These are phyloP conservation scores for Bromus sterilis DNA, from an alignment of 176 grass and related monocot species.

Conservation along the genomic window DNA sequence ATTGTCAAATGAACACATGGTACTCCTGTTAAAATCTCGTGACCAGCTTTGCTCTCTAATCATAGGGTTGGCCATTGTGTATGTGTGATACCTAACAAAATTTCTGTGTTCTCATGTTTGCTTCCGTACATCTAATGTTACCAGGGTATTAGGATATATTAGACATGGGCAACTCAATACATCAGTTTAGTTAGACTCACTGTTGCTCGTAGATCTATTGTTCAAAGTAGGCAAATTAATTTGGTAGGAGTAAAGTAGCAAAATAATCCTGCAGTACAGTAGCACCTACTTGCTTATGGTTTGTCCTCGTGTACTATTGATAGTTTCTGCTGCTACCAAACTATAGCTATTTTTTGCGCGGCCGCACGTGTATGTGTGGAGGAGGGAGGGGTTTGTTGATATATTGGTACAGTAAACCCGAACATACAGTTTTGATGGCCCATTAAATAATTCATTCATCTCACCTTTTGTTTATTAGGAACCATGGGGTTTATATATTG, in stretches of 20 bases:
- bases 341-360: background rate
- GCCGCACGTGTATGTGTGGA: no score
- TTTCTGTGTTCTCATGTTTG: background rate
- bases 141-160: background rate
- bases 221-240: background rate
- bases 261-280: no score
- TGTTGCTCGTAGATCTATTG: background rate
- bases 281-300: background rate
- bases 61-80: no score
- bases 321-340: background rate
- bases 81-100: no score
- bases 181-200: background rate
- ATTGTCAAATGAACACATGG: background rate
- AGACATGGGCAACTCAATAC: background rate
- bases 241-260: background rate
- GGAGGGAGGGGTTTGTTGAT: no score
- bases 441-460: no score
- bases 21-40: background rate
- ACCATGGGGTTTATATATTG: no score
- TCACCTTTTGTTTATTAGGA: no score
- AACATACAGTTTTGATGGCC: no score
- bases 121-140: background rate
- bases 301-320: background rate
- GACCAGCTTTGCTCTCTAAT: no score
- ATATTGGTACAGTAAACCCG: no score